phyloP scores from a whole-genome alignment of 148 eudicot species.

The Chenopodium quinoa region DNA sequence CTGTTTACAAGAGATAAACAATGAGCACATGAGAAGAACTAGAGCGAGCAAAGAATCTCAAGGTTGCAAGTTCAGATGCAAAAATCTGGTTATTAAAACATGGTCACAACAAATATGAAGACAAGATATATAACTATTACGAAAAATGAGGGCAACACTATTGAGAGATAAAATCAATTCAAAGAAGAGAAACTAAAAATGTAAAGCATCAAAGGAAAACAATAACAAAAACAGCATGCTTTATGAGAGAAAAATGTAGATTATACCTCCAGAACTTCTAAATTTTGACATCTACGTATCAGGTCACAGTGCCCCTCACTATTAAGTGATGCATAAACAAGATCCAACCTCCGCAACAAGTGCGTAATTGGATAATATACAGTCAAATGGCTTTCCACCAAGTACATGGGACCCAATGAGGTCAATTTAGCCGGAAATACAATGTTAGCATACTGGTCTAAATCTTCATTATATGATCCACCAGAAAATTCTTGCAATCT shows the following conservation, averaged over 20 bases:
- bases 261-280: slow-evolving; percentile 92
- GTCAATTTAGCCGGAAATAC: slow-evolving; percentile 57
- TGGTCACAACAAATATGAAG: not conserved
- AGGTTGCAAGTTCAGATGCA: not conserved
- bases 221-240: not conserved
- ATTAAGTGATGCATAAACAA: slow-evolving; percentile 68
- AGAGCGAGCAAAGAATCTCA: not conserved
- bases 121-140: not conserved
- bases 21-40: not conserved
- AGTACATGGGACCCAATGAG: slow-evolving; percentile 59
- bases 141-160: not conserved
- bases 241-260: not conserved
- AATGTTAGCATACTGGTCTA: slow-evolving; percentile 43
- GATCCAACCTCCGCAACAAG: slow-evolving; percentile 68
- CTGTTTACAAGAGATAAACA: slow-evolving; percentile 38
- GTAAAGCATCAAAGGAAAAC: not conserved
- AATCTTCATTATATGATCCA: slow-evolving; percentile 58
- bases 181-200: not conserved
- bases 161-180: not conserved
- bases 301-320: slow-evolving; percentile 69
- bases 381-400: slow-evolving; percentile 62
- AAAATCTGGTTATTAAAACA: not conserved
- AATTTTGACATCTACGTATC: slow-evolving; percentile 73
- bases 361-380: slow-evolving; percentile 62
- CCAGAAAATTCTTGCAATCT: slow-evolving; percentile 82